Evolutionary conservation across 495 filamentous ascomycete genomes (phyloP).

Genomic region (Terfezia boudieri): DNA sequence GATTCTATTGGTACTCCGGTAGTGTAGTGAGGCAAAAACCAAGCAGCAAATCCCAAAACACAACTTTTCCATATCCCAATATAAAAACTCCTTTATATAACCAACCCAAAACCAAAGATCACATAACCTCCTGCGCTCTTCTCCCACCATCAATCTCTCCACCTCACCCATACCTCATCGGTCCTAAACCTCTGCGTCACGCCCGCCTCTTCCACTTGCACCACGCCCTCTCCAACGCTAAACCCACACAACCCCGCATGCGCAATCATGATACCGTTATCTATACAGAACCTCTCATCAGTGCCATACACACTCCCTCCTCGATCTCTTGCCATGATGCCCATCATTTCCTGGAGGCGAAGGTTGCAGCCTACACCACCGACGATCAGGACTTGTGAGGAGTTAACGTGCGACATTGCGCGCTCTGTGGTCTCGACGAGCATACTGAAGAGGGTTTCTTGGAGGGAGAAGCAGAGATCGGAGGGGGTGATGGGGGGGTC

Average conservation of each 20-base stretch:
- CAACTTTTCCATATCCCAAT: too few relatives aligned
- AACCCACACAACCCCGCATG: slow-evolving; percentile 81
- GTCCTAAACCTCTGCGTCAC: slow-evolving; percentile 91
- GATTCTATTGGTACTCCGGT: too few relatives aligned
- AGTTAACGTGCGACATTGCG: slow-evolving; percentile 93
- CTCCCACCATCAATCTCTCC: slow-evolving; percentile 38
- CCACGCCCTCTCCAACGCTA: slow-evolving; percentile 35
- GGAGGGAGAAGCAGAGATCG: slow-evolving; percentile 80
- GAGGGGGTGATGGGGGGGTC: slow-evolving; percentile 38
- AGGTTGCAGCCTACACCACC: slow-evolving; percentile 98
- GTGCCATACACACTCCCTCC: slow-evolving; percentile 84
- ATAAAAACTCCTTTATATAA: too few relatives aligned
- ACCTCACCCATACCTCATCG: slow-evolving; percentile 79
- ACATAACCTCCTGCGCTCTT: too few relatives aligned
- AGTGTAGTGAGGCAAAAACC: too few relatives aligned
- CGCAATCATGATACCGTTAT: slow-evolving; percentile 99
- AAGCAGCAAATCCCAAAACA: too few relatives aligned
- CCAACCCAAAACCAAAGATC: too few relatives aligned
- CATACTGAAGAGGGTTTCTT: slow-evolving; percentile 92
- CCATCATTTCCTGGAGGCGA: slow-evolving; percentile 96
- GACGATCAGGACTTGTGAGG: slow-evolving; percentile 75
- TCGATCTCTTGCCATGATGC: slow-evolving; percentile 72
- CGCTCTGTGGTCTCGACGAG: slow-evolving; percentile 95
- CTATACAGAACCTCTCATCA: slow-evolving; percentile 74
- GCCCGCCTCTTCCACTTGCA: slow-evolving; percentile 54